A percentile compares a stretch with the other conserved stretches of the same genome.
Conservation (phyloP, 345 rosid genomes). For the Pugionium dolabratum region DNA sequence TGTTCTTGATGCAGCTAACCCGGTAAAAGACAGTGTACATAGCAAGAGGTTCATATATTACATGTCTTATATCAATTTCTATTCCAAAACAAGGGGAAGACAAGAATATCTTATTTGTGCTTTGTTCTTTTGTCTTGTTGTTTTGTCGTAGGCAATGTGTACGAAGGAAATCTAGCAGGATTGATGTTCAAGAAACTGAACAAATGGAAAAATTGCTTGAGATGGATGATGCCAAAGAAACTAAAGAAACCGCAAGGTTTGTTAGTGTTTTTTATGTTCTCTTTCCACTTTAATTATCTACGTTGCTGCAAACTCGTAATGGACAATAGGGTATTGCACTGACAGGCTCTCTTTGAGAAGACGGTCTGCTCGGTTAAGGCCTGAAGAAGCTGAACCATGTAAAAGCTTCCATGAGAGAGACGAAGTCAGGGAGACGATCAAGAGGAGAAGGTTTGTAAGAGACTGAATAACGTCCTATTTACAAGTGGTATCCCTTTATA, state of each 20-base stretch:
- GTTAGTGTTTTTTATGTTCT: constrained; percentile 4
- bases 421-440: constrained; percentile 27
- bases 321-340: constrained; percentile 11
- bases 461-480: background rate
- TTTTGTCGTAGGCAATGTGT: constrained; percentile 27
- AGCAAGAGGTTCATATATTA: constrained; percentile 35
- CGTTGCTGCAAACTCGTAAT: constrained; percentile 10
- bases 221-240: constrained; percentile 38
- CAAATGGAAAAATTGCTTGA: constrained; percentile 20
- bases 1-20: constrained; percentile 27
- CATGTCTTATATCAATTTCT: background rate
- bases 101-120: constrained; percentile 7
- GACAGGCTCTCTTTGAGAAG: constrained; percentile 39
- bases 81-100: constrained; percentile 7
- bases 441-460: constrained; percentile 37
- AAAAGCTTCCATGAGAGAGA: constrained; percentile 23
- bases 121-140: constrained; percentile 21
- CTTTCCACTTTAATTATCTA: background rate
- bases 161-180: constrained; percentile 38
- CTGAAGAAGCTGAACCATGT: constrained; percentile 29
- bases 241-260: constrained; percentile 48
- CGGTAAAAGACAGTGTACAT: constrained; percentile 13
- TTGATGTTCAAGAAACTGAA: constrained; percentile 33
- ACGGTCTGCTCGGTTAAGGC: constrained; percentile 33
- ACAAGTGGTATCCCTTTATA: constrained; percentile 6